A percentile compares a stretch with the other conserved stretches of the same genome.
These are phyloP conservation scores for Heteromeles arbutifolia DNA, from an alignment of 306 rosid genomes.

Conservation along the genomic window DNA sequence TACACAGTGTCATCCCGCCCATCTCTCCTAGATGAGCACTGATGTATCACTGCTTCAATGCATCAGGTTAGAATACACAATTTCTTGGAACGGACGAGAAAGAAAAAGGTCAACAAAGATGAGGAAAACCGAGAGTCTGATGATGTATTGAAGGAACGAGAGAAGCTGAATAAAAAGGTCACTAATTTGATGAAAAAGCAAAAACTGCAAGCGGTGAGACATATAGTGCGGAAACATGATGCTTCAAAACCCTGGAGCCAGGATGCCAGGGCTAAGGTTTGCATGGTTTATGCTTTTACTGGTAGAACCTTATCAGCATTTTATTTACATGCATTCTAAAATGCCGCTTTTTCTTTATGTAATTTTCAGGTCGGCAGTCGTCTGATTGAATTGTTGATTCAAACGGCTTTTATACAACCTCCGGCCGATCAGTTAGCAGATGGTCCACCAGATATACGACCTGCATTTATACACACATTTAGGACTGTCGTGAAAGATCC, in stretches of 20 bases:
- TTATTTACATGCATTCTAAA: conserved; percentile 13
- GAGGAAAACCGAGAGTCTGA: conserved; percentile 31
- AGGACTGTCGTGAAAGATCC: conserved; percentile 33
- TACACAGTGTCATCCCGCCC: background rate
- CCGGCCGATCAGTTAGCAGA: conserved; percentile 61
- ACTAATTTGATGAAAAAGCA: conserved; percentile 69
- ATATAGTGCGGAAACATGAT: conserved; percentile 43
- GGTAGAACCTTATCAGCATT: conserved; percentile 12
- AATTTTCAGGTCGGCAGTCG: conserved; percentile 80
- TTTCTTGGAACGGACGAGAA: conserved; percentile 57
- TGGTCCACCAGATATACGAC: conserved; percentile 67
- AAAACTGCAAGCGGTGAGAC: conserved; percentile 51
- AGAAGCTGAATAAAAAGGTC: conserved; percentile 67
- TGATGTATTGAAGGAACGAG: conserved; percentile 35
- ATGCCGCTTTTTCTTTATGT: background rate
- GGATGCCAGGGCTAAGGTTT: conserved; percentile 64
- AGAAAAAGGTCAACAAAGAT: conserved; percentile 41
- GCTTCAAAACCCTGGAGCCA: conserved; percentile 66
- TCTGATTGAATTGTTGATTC: conserved; percentile 65
- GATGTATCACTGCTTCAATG: conserved; percentile 20
- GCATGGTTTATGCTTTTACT: conserved; percentile 11
- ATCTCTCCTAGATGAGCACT: conserved; percentile 15
- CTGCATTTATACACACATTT: conserved; percentile 76
- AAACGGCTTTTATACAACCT: conserved; percentile 87
- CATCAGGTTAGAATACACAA: conserved; percentile 74